These are phyloP conservation scores for Sextonia rubra DNA, from an alignment of 164 flowering plant species.

Conservation along the genomic window DNA sequence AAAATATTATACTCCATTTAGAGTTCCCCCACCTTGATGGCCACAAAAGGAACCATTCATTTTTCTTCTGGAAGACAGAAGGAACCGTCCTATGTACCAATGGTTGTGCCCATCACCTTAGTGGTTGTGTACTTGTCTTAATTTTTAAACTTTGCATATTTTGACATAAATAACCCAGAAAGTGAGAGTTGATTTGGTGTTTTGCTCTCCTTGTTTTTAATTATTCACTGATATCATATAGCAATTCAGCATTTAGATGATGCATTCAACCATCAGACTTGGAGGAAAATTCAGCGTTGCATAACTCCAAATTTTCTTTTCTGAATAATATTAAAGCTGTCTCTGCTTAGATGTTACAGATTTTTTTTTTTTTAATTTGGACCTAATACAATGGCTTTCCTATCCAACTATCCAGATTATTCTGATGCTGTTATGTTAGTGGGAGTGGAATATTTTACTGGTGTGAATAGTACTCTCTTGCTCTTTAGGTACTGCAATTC, in stretches of 20 bases:
- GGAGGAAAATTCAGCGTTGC: not conserved
- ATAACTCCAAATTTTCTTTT: too few species aligned
- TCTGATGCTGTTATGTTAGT: too few species aligned
- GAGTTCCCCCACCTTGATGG: not conserved
- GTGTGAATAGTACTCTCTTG: conserved; percentile 2
- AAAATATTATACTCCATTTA: not conserved
- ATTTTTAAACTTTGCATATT: not conserved
- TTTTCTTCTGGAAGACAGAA: not conserved
- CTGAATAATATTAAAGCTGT: too few species aligned
- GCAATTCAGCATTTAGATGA: not conserved
- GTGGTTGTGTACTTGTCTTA: not conserved
- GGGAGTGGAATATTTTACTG: not conserved
- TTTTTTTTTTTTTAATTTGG: too few species aligned
- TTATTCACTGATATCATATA: not conserved
- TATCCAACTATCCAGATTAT: too few species aligned
- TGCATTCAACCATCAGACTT: not conserved
- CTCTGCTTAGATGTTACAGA: too few species aligned
- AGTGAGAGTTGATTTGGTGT: not conserved
- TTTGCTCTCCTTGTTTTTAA: not conserved
- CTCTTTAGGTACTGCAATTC: conserved; percentile 53
- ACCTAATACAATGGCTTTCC: too few species aligned
- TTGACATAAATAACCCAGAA: not conserved
- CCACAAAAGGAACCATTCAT: not conserved
- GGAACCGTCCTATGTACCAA: not conserved
- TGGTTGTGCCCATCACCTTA: not conserved